Evolutionary conservation across 2,329 filamentous ascomycete species (phyloP), one percentile per base, ranked within the genome.

Genomic region (Nemania bipapillata): DNA sequence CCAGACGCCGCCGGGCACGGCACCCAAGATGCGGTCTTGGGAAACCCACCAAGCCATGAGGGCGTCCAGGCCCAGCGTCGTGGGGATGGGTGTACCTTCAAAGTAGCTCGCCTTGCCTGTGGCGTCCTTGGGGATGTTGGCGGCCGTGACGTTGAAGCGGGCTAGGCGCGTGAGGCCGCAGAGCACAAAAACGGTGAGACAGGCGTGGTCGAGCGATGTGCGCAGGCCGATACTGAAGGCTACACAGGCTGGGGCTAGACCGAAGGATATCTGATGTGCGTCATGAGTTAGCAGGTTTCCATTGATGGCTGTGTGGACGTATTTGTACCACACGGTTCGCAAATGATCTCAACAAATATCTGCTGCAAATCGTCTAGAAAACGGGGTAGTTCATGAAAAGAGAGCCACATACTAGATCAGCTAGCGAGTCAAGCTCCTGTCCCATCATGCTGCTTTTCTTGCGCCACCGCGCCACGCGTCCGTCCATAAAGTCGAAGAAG

Each of bases 401-500:
- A 20, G 20, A 54, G 40, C 32, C 24, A 68, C 88, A 30, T 90
- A 97, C 94, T 85, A 99, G 80, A 80, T 99, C 96, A 63, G 96
- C 96, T 55, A 99, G 86, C 6, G 95, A 98, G 81, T 99, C 96
- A 64, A 99, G 85, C 82, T 99, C 96, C 81, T 97, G 95, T 12
- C 96, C 96, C 95, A 99, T 98, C 79, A 99, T 85, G 76, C 92
- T 96, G 77, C 93, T 96, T 90, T 97, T 99, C 83, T 93, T 91
- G 79, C 96, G 90, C 96, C 96, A 98, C 73, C 96, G 87, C 71
- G 96, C 96, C 64, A 99, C 94, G 79, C 94, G 96, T 78, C 96
- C 96, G 80, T 99, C 96, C 86, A 98, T 93, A 79, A 97, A 96
- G 81, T 99, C 96, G 80, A 98, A 98, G 84, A 98, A 97, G 12